These are phyloP conservation scores for Coemansia sp. DNA, from an alignment of 192 early-diverging fungal genomes.

Conservation along the genomic window DNA sequence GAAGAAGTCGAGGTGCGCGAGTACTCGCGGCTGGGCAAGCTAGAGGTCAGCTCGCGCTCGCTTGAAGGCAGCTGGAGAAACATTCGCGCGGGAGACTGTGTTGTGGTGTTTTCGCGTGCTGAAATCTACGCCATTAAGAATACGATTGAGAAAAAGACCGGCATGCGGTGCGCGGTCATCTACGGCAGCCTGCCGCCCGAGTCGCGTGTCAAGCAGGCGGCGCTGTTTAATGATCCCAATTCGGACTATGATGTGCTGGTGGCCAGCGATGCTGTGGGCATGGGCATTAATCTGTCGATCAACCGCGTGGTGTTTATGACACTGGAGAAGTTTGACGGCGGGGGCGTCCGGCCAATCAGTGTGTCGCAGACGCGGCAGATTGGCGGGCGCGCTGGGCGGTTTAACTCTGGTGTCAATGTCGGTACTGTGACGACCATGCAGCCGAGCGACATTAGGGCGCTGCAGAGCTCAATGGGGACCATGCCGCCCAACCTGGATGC, in stretches of 20 bases:
- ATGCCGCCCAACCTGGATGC: constrained; percentile 38
- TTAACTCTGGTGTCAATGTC: constrained; percentile 62
- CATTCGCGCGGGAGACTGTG: constrained; percentile 77
- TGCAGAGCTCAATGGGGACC: constrained; percentile 21
- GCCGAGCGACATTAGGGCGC: constrained; percentile 14
- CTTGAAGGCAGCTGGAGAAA: constrained; percentile 60
- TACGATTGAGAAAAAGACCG: constrained; percentile 71
- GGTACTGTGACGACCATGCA: constrained; percentile 71
- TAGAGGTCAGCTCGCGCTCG: constrained; percentile 59
- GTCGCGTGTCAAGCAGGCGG: constrained; percentile 82
- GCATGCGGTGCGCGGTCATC: constrained; percentile 81
- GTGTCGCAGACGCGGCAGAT: constrained; percentile 90
- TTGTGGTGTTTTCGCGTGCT: constrained; percentile 85
- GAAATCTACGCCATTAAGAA: constrained; percentile 78
- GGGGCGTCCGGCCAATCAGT: constrained; percentile 50
- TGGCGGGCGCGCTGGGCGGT: constrained; percentile 88
- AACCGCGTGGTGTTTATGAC: constrained; percentile 83
- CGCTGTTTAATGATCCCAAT: constrained; percentile 82
- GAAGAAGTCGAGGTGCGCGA: constrained; percentile 78
- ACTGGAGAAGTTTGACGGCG: constrained; percentile 80
- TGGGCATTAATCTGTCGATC: constrained; percentile 97
- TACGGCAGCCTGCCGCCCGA: constrained; percentile 96
- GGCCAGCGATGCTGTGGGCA: constrained; percentile 95
- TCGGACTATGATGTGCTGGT: constrained; percentile 81
- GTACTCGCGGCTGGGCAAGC: constrained; percentile 75